phyloP scores from a whole-genome alignment of 768 basidiomycete genomes.

The Xanthoconium stramineum region DNA sequence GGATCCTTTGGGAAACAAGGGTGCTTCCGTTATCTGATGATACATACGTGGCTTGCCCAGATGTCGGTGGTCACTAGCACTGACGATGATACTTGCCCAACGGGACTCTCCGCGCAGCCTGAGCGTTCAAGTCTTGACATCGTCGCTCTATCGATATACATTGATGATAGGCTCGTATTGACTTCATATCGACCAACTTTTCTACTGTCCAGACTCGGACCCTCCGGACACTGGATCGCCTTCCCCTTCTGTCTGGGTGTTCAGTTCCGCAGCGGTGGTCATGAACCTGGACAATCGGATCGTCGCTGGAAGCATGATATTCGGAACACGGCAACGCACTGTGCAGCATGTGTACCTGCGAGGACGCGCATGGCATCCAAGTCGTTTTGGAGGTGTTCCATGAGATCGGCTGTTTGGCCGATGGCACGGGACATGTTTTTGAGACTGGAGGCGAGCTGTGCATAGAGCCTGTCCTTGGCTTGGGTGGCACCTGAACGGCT shows the following conservation, averaged over 20 bases:
- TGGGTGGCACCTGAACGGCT: constrained; percentile 56
- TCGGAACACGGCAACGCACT: constrained; percentile 45
- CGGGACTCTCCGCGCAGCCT: no score
- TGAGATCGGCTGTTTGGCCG: constrained; percentile 69
- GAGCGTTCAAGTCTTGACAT: no score
- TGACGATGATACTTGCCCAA: no score
- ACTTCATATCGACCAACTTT: not conserved
- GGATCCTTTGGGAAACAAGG: no score
- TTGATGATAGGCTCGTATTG: no score
- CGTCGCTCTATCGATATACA: no score
- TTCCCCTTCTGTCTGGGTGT: constrained; percentile 27
- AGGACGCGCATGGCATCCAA: constrained; percentile 76
- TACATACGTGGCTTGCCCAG: no score
- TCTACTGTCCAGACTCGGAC: constrained; percentile 10
- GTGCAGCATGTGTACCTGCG: constrained; percentile 76
- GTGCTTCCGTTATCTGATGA: no score
- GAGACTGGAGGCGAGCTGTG: constrained; percentile 68
- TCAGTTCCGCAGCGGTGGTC: constrained; percentile 46
- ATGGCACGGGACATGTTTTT: constrained; percentile 66
- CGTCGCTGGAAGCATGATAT: not conserved
- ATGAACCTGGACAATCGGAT: constrained; percentile 39
- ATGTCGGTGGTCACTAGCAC: no score
- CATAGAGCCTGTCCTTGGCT: constrained; percentile 78
- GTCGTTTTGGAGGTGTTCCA: constrained; percentile 73
- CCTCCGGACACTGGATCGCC: constrained; percentile 3